These are phyloP conservation scores for Arthonia radiata DNA, from an alignment of 495 filamentous ascomycete species.

Conservation along the genomic window DNA sequence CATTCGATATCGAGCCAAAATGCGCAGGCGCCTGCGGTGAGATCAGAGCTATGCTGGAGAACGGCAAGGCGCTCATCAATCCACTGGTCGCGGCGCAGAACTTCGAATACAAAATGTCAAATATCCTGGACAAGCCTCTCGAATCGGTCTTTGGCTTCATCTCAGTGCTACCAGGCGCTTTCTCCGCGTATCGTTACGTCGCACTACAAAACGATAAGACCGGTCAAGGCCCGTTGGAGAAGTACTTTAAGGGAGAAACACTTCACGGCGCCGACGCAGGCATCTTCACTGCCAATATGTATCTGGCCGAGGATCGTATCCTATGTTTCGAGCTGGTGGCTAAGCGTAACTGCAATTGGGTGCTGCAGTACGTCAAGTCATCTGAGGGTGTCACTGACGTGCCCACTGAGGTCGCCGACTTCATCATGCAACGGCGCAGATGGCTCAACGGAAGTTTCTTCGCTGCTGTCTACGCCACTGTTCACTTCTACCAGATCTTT, in stretches of 20 bases:
- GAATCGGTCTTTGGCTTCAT: constrained; percentile 98
- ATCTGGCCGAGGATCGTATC: constrained; percentile 96
- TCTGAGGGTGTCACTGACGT: constrained; percentile 94
- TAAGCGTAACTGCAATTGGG: constrained; percentile 92
- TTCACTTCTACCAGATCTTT: constrained; percentile 86
- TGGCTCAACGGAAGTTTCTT: constrained; percentile 99
- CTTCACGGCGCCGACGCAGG: constrained; percentile 89
- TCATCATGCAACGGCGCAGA: constrained; percentile 85
- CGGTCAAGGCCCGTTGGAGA: constrained; percentile 75
- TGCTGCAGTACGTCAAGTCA: constrained; percentile 92
- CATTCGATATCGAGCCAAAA: constrained; percentile 91
- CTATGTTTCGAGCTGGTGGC: constrained; percentile 96
- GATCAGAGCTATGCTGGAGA: constrained; percentile 92
- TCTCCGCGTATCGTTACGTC: constrained; percentile 87
- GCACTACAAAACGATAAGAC: constrained; percentile 92
- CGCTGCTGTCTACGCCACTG: constrained; percentile 83
- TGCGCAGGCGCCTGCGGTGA: constrained; percentile 95
- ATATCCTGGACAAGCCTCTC: constrained; percentile 94
- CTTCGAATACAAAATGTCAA: constrained; percentile 99
- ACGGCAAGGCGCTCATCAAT: constrained; percentile 76
- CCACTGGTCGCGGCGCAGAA: constrained; percentile 93
- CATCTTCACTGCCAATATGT: constrained; percentile 99
- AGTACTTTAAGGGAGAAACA: constrained; percentile 95
- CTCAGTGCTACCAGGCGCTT: constrained; percentile 85
- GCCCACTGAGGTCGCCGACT: constrained; percentile 78